Evolutionary conservation across 768 basidiomycete genomes (phyloP).

Genomic region (Mrakia frigida): DNA sequence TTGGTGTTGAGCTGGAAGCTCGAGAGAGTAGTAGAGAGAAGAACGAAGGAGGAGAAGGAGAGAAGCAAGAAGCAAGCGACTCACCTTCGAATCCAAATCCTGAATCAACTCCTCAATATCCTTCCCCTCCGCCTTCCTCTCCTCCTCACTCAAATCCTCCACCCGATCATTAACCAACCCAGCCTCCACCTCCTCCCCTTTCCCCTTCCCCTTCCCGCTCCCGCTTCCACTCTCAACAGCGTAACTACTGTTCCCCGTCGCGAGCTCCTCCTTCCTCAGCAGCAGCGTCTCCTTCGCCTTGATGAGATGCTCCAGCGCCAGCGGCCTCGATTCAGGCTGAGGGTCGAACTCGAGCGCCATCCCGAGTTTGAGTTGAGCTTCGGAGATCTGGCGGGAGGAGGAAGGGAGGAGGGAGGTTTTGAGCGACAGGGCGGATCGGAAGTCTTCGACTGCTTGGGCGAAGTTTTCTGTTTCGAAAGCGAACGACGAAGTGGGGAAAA

Average conservation of each 20-base stretch:
- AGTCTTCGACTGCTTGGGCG: conserved; percentile 86
- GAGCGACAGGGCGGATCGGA: conserved; percentile 66
- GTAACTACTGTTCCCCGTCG: conserved; percentile 11
- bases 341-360: conserved; percentile 88
- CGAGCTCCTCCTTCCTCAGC: conserved; percentile 35
- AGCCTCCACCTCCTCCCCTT: conserved; percentile 23
- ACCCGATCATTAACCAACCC: conserved; percentile 49
- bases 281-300: conserved; percentile 69
- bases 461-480: conserved; percentile 78
- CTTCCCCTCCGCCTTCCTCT: conserved; percentile 71
- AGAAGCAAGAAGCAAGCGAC: conserved; percentile 5
- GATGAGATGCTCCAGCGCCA: conserved; percentile 75
- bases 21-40: too few relatives aligned
- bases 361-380: conserved; percentile 88
- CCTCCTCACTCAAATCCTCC: conserved; percentile 62
- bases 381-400: conserved; percentile 90
- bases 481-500: background rate
- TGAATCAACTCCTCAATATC: conserved; percentile 69
- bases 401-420: conserved; percentile 67
- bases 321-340: conserved; percentile 59
- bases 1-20: background rate
- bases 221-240: conserved; percentile 55
- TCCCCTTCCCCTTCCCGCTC: conserved; percentile 63
- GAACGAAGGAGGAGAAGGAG: background rate
- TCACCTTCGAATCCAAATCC: conserved; percentile 78